phyloP scores from a whole-genome alignment of 768 basidiomycete genomes.

The Lyophyllum semitale region DNA sequence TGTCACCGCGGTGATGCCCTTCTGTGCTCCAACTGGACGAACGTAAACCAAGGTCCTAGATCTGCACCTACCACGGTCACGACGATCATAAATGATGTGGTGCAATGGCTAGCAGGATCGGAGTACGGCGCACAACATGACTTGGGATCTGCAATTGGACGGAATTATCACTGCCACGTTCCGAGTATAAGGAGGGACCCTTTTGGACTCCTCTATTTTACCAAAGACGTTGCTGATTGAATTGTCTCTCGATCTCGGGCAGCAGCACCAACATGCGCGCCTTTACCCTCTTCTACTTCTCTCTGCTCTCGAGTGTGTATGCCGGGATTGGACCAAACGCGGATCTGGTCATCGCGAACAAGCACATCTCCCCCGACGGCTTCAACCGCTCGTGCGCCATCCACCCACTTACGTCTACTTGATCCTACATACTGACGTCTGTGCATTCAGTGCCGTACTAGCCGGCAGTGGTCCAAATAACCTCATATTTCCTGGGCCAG shows the following conservation, averaged over 20 bases:
- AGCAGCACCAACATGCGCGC: neutral
- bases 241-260: too few species aligned
- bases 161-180: too few species aligned
- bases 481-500: slow-evolving; percentile 17
- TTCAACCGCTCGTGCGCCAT: slow-evolving; percentile 26
- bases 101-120: too few species aligned
- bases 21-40: neutral
- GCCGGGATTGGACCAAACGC: slow-evolving; percentile 28
- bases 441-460: slow-evolving; percentile 23
- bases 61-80: neutral
- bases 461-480: slow-evolving; percentile 11
- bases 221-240: too few species aligned
- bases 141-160: too few species aligned
- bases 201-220: neutral
- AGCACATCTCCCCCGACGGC: slow-evolving; percentile 49
- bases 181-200: too few species aligned
- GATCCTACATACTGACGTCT: neutral
- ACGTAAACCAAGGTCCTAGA: neutral
- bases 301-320: neutral
- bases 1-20: too few species aligned
- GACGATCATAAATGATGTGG: neutral
- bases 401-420: neutral
- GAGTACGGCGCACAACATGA: too few species aligned
- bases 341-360: slow-evolving; percentile 41
- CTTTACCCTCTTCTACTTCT: neutral